phyloP scores from a whole-genome alignment of 257 asterid species.

The Solanum habrochaites region DNA sequence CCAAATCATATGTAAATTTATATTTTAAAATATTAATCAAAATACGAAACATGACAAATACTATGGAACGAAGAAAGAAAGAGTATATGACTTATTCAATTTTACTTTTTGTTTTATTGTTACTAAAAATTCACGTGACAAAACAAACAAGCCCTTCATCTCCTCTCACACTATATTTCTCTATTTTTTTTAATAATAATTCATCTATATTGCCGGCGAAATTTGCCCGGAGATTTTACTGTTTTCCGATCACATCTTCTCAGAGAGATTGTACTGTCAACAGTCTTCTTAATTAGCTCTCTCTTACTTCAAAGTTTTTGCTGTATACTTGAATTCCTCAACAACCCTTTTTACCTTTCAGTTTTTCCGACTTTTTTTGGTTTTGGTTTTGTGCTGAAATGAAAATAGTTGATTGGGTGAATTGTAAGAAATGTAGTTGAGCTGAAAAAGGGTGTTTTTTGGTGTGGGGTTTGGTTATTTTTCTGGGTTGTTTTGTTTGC shows the following conservation, averaged over 20 bases:
- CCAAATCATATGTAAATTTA: too few relatives aligned
- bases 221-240: background rate
- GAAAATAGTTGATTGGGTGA: background rate
- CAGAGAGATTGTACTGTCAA: background rate
- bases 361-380: background rate
- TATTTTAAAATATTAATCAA: too few relatives aligned
- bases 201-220: background rate
- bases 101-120: background rate
- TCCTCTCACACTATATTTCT: background rate
- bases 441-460: background rate
- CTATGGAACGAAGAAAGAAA: background rate
- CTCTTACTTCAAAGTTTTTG: background rate
- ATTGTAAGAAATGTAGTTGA: conserved; percentile 10
- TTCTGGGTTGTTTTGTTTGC: background rate
- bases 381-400: background rate
- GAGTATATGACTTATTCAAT: background rate
- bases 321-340: background rate
- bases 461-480: background rate
- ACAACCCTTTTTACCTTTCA: background rate
- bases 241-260: background rate
- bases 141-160: background rate
- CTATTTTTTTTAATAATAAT: background rate
- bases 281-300: background rate
- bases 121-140: background rate
- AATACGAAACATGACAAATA: background rate